Conservation (phyloP, 208 protist species). For the Leishmania braziliensis region DNA sequence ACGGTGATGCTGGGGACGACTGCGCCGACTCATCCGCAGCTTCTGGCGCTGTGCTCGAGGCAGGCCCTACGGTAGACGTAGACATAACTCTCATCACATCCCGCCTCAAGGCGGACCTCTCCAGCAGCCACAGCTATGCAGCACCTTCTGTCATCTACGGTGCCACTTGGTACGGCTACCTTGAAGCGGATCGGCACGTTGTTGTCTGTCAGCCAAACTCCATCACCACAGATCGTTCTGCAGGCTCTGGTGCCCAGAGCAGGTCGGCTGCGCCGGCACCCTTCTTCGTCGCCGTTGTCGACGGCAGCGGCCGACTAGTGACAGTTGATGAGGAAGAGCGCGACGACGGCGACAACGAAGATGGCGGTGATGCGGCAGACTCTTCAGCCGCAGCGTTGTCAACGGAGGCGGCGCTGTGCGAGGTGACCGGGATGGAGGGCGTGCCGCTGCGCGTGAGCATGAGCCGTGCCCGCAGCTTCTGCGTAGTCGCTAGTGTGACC, state of each 20-base stretch:
- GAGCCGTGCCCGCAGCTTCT: constrained; percentile 66
- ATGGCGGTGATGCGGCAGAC: background rate
- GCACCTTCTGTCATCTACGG: background rate
- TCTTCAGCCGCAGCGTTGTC: background rate
- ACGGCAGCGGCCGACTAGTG: constrained; percentile 40
- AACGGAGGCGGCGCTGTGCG: constrained; percentile 21
- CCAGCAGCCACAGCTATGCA: background rate
- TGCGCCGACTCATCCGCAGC: background rate
- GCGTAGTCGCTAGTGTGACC: constrained; percentile 57
- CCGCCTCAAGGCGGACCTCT: constrained; percentile 14
- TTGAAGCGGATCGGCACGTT: constrained; percentile 48
- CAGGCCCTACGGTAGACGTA: constrained; percentile 2
- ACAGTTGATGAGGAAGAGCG: constrained; percentile 39
- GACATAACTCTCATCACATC: background rate
- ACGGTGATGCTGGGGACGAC: background rate
- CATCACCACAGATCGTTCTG: background rate
- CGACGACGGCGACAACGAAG: constrained; percentile 41
- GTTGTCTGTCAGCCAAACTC: constrained; percentile 31
- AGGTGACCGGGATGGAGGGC: constrained; percentile 51
- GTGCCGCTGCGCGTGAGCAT: constrained; percentile 53
- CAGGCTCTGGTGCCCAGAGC: background rate
- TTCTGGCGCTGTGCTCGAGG: background rate
- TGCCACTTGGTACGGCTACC: constrained; percentile 41
- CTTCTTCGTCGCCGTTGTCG: constrained; percentile 45
- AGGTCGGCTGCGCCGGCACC: constrained; percentile 6